Evolutionary conservation across 202 grass and related monocot genomes (phyloP), one percentile per base, ranked within the genome.

Genomic region (Setaria italica): DNA sequence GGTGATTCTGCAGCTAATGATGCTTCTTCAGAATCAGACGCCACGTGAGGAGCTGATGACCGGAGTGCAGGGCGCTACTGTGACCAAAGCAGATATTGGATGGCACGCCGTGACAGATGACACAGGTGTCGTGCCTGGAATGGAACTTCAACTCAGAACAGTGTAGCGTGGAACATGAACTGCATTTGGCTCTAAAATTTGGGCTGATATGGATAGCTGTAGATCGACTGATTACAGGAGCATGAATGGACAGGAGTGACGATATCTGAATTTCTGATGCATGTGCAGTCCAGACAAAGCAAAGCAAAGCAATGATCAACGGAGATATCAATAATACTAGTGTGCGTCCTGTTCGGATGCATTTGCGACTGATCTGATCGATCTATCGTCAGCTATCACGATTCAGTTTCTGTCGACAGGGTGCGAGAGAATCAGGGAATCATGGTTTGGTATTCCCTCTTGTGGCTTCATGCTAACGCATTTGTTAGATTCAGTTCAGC

Each of bases 301-400:
- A 82, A 71, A 32, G 46, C 30, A 48, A 58, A 17, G 1, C 37
- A 74, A 74, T 83, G 47, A 87, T 83, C 77, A 68, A 50, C 30
- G 25, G 17, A 69, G 32, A 46, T 59, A 51, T 59, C 15, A 72
- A 59, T 67, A 48, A 70, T 56, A 3, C 12, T 42, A 8, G 49
- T 41, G 46, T 56, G 48, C 39, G 39, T 41, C 39, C 39, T 17
- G 47, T 51, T 60, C 9, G 17, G n/a, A 66, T 67, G 20, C 68
- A 67, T 83, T 78, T 17, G n/a, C 29, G 69, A 67, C 35, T 51
- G 59, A 74, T 84, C 32, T 53, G 60, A 85, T 75, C 11, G 41
- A 5, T 49, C 21, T 48, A 15, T 85, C 51, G 62, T 89, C 81
- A 49, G 81, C 77, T 80, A 81, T 45, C 60, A 30, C 39, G 9